phyloP scores from a whole-genome alignment of 2,329 filamentous ascomycete genomes.

The Boeremia exigua region DNA sequence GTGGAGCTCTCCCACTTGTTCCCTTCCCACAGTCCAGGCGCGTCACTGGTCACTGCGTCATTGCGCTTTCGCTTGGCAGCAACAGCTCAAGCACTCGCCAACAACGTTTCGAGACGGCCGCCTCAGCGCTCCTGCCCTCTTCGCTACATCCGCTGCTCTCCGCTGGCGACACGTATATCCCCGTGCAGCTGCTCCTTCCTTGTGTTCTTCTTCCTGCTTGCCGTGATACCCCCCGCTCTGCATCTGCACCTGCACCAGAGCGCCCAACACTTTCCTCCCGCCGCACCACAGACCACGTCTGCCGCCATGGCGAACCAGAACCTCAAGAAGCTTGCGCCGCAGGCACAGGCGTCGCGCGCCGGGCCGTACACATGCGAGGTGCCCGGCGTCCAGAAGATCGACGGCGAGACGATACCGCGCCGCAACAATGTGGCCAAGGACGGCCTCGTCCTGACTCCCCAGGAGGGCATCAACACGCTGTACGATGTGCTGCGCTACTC shows the following conservation, averaged over 20 bases:
- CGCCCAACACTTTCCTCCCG: slow-evolving; percentile 10
- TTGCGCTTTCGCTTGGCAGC: slow-evolving; percentile 25
- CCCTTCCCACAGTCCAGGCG: slow-evolving; percentile 13
- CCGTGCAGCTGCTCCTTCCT: slow-evolving; percentile 8
- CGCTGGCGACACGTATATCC: slow-evolving; percentile 28
- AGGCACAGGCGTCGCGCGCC: slow-evolving; percentile 62
- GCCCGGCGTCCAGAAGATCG: slow-evolving; percentile 69
- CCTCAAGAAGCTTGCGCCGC: slow-evolving; percentile 56
- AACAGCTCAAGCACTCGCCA: slow-evolving; percentile 16
- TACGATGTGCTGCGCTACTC: slow-evolving; percentile 79
- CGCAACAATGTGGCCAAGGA: slow-evolving; percentile 75
- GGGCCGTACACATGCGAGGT: slow-evolving; percentile 78
- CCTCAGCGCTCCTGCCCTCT: slow-evolving; percentile 5
- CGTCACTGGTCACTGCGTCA: slow-evolving; percentile 19
- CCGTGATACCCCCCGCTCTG: slow-evolving; percentile 19
- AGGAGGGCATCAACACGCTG: slow-evolving; percentile 74
- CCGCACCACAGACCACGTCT: slow-evolving; percentile 8
- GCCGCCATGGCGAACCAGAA: slow-evolving; percentile 46
- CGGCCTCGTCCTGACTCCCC: slow-evolving; percentile 69
- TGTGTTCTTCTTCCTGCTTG: slow-evolving; percentile 12
- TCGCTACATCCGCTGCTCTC: slow-evolving; percentile 12
- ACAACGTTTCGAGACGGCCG: neutral
- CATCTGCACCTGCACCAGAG: slow-evolving; percentile 8
- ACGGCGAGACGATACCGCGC: slow-evolving; percentile 84
- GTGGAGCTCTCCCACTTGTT: slow-evolving; percentile 16